These are phyloP conservation scores for Fusarium tupiense DNA, from an alignment of 2,329 filamentous ascomycete species.

Conservation along the genomic window DNA sequence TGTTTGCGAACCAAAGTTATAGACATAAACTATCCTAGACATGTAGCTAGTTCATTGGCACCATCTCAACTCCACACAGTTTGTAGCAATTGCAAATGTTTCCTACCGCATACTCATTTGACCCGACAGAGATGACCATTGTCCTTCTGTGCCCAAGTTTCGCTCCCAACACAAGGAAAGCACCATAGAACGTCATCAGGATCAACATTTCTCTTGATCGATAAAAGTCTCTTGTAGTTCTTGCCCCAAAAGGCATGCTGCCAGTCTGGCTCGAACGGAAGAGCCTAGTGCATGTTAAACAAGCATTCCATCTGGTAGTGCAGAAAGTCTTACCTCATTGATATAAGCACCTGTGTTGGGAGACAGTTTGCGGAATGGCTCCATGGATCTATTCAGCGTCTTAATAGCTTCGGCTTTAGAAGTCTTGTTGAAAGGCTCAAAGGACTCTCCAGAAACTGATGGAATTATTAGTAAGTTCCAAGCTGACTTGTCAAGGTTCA, in stretches of 20 bases:
- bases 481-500: neutral
- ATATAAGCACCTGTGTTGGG: conserved; percentile 56
- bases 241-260: conserved; percentile 55
- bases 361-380: conserved; percentile 52
- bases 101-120: neutral
- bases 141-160: conserved; percentile 48
- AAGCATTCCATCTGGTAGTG: neutral
- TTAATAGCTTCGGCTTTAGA: conserved; percentile 42
- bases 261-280: conserved; percentile 50
- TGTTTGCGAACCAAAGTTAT: conserved; percentile 33
- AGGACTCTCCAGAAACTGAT: conserved; percentile 42
- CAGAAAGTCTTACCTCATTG: conserved; percentile 51
- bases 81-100: neutral
- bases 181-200: conserved; percentile 61
- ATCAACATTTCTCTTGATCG: conserved; percentile 58
- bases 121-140: conserved; percentile 43
- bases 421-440: conserved; percentile 47
- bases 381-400: conserved; percentile 40
- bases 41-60: no score
- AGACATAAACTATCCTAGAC: neutral
- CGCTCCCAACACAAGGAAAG: conserved; percentile 57
- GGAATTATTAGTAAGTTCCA: accelerated
- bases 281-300: conserved; percentile 41
- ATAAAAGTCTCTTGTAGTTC: conserved; percentile 56
- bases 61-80: neutral